Base-by-base conservation (phyloP, 176 grass and related monocot species). In the Ensete glaucum region DNA sequence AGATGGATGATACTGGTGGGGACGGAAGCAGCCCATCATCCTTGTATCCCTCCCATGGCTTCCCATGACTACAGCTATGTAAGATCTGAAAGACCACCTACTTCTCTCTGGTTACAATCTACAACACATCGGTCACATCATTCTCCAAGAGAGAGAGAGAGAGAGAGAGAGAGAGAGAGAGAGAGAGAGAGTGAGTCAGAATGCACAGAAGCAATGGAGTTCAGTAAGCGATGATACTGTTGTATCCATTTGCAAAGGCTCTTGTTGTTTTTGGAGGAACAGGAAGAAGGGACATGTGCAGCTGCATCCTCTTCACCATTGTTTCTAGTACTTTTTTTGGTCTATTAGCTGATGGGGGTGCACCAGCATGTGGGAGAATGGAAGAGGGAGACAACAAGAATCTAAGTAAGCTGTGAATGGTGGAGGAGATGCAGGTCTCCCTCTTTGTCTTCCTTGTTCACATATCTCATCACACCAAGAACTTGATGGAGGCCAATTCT, bases 371-470 rank as follows among this genome's bases (percentile, higher is more conserved):
- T 93, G 94, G 80, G 80, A 29, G 78, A 85, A 89, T 85, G 80
- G 75, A 87, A 85, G 87, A 77, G 84, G 85, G 90, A 91, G 94
- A 98, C 94, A 93, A 77, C 82, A 86, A 84, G 90, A 98, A 98
- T 98, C 94, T 98, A 91, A 71, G 65, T 82, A 76, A 81, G 88
- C 82, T 80, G 84, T 82, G 90, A 85, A 87, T 98, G 86, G 91
- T 98, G 86, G 94, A 91, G 80, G 88, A 81, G 86, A 71, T 88
- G 81, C 85, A 78, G 85, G 88, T 91, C 94, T 80, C 93, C 89
- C 84, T 77, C 89, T 91, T 88, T 80, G 71, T 43, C 34, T 43
- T 43, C 34, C 34, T 43, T 43, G 34, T 43, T 43, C 34, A 43
- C 34, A 43, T 43, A 43, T 43, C 34, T 43, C 34, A 43, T 6